phyloP scores from a whole-genome alignment of 805 yeast species.

The Candida incommunis region DNA sequence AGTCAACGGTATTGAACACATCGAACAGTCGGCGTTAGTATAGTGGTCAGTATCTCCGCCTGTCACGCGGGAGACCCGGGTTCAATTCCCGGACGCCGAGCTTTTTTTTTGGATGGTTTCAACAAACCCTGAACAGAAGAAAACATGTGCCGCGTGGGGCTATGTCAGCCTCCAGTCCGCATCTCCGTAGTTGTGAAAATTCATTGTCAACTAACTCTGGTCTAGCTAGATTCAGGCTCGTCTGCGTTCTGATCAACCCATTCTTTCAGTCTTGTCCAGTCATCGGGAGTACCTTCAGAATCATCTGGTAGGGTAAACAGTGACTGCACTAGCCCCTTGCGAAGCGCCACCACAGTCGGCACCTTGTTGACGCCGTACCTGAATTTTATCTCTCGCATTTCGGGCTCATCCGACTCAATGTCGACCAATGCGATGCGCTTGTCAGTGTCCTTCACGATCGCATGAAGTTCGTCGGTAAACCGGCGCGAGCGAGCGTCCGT shows the following conservation, averaged over 20 bases:
- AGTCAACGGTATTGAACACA: background rate
- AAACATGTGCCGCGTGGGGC: no score
- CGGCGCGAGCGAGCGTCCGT: constrained; percentile 51
- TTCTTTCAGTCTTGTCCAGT: constrained; percentile 18
- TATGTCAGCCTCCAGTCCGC: no score
- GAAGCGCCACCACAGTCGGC: constrained; percentile 55
- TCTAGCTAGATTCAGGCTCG: no score
- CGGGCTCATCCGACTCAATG: constrained; percentile 55
- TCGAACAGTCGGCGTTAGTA: background rate
- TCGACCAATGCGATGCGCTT: constrained; percentile 50
- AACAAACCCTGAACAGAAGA: no score
- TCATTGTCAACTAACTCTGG: no score
- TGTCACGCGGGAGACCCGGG: constrained; percentile 13
- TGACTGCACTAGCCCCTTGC: constrained; percentile 36
- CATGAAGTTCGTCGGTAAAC: constrained; percentile 47
- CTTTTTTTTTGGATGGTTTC: constrained; percentile 7
- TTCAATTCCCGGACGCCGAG: constrained; percentile 13
- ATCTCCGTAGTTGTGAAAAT: no score
- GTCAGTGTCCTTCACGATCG: constrained; percentile 34
- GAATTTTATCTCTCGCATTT: constrained; percentile 40
- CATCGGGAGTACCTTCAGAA: constrained; percentile 12
- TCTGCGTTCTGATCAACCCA: constrained; percentile 28
- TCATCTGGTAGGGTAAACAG: constrained; percentile 1
- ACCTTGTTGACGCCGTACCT: constrained; percentile 42
- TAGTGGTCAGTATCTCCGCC: constrained; percentile 3